A percentile compares a stretch with the other conserved stretches of the same genome.
Conservation (phyloP, 768 basidiomycete species). For the Gloeophyllum trabeum region DNA sequence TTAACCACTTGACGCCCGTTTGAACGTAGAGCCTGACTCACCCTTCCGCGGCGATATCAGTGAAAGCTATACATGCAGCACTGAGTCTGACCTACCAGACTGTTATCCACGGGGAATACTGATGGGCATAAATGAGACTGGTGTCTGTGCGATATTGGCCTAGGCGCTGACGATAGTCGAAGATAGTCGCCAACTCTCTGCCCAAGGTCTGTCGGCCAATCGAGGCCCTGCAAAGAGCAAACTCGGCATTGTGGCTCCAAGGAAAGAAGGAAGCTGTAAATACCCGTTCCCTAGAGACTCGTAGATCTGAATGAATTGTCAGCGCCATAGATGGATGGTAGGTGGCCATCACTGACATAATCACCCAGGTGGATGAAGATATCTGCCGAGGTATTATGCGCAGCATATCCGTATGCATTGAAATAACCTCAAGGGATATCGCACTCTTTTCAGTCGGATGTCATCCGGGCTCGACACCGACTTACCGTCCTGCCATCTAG, state of each 20-base stretch:
- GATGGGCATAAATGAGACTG: slow-evolving; percentile 35
- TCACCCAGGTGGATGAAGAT: slow-evolving; percentile 49
- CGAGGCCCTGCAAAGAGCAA: slow-evolving; percentile 18
- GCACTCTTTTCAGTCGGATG: background rate
- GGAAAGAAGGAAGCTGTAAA: background rate
- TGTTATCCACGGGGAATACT: slow-evolving; percentile 40
- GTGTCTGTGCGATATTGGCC: slow-evolving; percentile 42
- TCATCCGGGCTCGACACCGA: slow-evolving; percentile 19
- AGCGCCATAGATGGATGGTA: background rate
- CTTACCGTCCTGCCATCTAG: slow-evolving; percentile 38
- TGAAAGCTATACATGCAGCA: too few relatives aligned
- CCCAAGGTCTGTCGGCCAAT: slow-evolving; percentile 41
- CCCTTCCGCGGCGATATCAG: too few relatives aligned
- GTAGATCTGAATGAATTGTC: slow-evolving; percentile 26
- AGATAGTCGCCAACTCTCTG: slow-evolving; percentile 43
- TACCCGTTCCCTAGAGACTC: slow-evolving; percentile 29
- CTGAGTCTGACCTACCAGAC: too few relatives aligned
- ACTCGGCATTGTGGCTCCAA: too few relatives aligned
- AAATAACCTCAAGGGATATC: slow-evolving; percentile 31
- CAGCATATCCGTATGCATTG: slow-evolving; percentile 48
- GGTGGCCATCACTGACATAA: slow-evolving; percentile 34
- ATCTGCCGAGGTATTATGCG: slow-evolving; percentile 39
- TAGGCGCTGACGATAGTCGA: slow-evolving; percentile 41
- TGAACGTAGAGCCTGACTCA: too few relatives aligned
- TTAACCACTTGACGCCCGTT: too few relatives aligned